A percentile compares a stretch with the other conserved stretches of the same genome.
phyloP scores from a whole-genome alignment of 2,329 filamentous ascomycete species.

The Curvularia verruculosa region DNA sequence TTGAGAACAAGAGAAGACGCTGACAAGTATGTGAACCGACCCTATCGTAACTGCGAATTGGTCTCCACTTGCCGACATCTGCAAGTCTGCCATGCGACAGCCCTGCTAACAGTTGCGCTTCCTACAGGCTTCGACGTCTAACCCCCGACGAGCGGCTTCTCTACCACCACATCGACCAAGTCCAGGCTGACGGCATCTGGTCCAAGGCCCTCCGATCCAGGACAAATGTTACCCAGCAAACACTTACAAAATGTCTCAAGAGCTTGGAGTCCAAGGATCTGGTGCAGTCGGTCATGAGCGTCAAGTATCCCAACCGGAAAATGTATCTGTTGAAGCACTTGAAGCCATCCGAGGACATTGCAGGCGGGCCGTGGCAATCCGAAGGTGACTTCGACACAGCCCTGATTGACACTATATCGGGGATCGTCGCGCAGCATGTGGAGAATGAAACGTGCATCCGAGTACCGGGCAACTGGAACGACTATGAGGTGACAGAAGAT shows the following conservation, averaged over 20 bases:
- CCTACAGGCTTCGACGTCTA: slow-evolving; percentile 52
- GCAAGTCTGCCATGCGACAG: neutral
- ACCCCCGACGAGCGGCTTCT: slow-evolving; percentile 78
- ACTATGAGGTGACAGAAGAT: slow-evolving; percentile 45
- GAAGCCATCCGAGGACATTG: slow-evolving; percentile 85
- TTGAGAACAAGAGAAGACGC: slow-evolving; percentile 44
- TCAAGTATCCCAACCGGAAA: slow-evolving; percentile 88
- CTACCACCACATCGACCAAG: slow-evolving; percentile 86
- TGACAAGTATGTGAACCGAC: slow-evolving; percentile 40
- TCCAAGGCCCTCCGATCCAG: slow-evolving; percentile 80
- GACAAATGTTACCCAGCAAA: slow-evolving; percentile 82
- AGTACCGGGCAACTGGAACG: slow-evolving; percentile 52
- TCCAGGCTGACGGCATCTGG: slow-evolving; percentile 88
- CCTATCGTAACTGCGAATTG: neutral
- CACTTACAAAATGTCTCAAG: slow-evolving; percentile 82
- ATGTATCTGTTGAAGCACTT: slow-evolving; percentile 94
- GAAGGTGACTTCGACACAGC: slow-evolving; percentile 88
- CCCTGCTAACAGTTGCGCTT: slow-evolving; percentile 14
- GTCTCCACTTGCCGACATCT: neutral
- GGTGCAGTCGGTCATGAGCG: slow-evolving; percentile 88
- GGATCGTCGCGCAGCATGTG: slow-evolving; percentile 75
- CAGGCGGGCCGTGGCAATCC: slow-evolving; percentile 92
- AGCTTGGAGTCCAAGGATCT: slow-evolving; percentile 80
- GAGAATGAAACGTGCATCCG: slow-evolving; percentile 73
- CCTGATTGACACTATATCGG: slow-evolving; percentile 79